Conservation (phyloP, 192 early-diverging fungal species). For the Coemansia sp. region DNA sequence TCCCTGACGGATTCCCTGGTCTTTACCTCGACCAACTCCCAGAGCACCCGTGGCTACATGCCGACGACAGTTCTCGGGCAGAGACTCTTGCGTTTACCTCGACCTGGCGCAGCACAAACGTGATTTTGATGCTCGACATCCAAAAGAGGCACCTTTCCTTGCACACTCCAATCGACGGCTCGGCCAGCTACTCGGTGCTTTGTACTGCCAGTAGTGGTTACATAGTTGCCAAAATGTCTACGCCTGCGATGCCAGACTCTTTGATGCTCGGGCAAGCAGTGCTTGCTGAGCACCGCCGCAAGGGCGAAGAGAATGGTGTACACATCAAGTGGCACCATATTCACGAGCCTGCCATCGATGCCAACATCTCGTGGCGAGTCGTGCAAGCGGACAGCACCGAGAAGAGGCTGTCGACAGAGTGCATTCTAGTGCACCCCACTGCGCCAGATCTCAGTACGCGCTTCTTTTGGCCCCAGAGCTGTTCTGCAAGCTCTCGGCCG, state of each 20-base stretch:
- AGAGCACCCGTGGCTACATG: slow-evolving; percentile 27
- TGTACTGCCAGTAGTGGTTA: slow-evolving; percentile 48
- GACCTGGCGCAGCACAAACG: slow-evolving; percentile 49
- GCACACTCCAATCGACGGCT: slow-evolving; percentile 54
- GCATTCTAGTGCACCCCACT: slow-evolving; percentile 39
- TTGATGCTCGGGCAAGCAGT: slow-evolving; percentile 40
- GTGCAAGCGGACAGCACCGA: neutral
- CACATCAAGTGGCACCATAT: slow-evolving; percentile 22
- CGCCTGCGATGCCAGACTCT: slow-evolving; percentile 57
- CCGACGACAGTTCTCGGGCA: neutral
- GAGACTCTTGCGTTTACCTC: slow-evolving; percentile 37
- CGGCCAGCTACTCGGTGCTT: slow-evolving; percentile 54
- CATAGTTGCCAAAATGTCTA: slow-evolving; percentile 55
- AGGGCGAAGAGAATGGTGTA: neutral
- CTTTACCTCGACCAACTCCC: slow-evolving; percentile 66
- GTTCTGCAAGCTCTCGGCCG: slow-evolving; percentile 35
- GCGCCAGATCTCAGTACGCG: slow-evolving; percentile 15
- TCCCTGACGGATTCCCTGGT: slow-evolving; percentile 65
- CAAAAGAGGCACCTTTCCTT: slow-evolving; percentile 54
- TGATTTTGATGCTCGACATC: slow-evolving; percentile 52
- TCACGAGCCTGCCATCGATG: neutral
- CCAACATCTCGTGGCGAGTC: slow-evolving; percentile 23
- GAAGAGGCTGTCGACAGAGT: slow-evolving; percentile 16
- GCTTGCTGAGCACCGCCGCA: neutral
- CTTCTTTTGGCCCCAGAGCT: slow-evolving; percentile 32